These are phyloP conservation scores for Apiospora sp. DNA, from an alignment of 2,329 filamentous ascomycete species.

Conservation along the genomic window DNA sequence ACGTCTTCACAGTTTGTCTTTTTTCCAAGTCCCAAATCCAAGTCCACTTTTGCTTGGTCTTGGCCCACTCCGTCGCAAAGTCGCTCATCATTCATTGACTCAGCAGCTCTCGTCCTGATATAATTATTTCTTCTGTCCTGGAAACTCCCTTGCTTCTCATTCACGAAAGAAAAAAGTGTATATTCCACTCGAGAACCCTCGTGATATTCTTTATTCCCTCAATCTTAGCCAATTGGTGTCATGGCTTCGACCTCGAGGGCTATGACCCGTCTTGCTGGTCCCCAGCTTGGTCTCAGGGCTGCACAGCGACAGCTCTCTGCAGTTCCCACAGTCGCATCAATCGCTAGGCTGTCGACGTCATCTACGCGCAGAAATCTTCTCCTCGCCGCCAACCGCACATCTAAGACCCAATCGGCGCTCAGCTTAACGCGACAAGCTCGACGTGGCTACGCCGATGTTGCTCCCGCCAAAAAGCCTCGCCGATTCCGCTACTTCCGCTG, in stretches of 20 bases:
- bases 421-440: slow-evolving; percentile 50
- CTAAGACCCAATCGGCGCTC: slow-evolving; percentile 44
- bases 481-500: slow-evolving; percentile 78
- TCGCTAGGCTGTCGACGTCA: slow-evolving; percentile 40
- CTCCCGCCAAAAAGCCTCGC: slow-evolving; percentile 56
- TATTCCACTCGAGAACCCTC: neutral
- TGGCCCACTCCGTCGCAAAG: slow-evolving; percentile 20
- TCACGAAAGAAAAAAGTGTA: neutral
- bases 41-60: slow-evolving; percentile 9
- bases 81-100: slow-evolving; percentile 18
- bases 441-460: slow-evolving; percentile 59
- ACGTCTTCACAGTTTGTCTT: slow-evolving; percentile 3
- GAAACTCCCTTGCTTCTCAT: neutral
- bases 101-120: slow-evolving; percentile 14
- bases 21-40: neutral
- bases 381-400: slow-evolving; percentile 41
- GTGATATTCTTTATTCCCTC: neutral
- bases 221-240: slow-evolving; percentile 10
- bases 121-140: slow-evolving; percentile 15
- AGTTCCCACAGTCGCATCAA: slow-evolving; percentile 39
- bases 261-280: slow-evolving; percentile 45
- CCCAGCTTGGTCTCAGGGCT: slow-evolving; percentile 38
- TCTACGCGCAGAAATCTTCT: slow-evolving; percentile 39
- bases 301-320: slow-evolving; percentile 37
- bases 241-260: slow-evolving; percentile 52